Evolutionary conservation across 139 green algal genomes (phyloP), one percentile per base, ranked within the genome.

Genomic region (Chlorella sp.): DNA sequence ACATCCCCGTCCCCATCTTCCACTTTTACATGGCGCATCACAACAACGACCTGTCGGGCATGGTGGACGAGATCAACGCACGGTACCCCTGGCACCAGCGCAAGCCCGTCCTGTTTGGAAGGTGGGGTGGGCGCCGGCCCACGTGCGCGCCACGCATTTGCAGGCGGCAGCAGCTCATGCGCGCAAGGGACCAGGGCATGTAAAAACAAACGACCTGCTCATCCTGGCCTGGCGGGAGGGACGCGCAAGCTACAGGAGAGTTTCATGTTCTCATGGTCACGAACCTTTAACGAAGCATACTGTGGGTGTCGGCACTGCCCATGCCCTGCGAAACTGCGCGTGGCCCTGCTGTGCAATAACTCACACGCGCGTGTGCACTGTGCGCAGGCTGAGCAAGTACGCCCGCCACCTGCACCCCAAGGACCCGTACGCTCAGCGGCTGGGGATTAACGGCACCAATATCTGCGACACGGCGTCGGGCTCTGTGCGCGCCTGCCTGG

Each of bases 11-110:
- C 22, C 50, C 61, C 61, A 78, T 78, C 65, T 78, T 78, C 73
- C 73, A 78, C 65, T 78, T 78, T 33, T 73, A 73, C 51, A 78
- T 69, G 34, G 70, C 65, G 64, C 70, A 77, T 35, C 69, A 77
- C 72, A 77, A 55, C 26, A 35, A 33, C 27, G 69, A 77, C 36
- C 72, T 77, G 62, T 23, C 5, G 2, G 30, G 4, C 62, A 62
- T 32, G 6, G 23, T 26, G 20, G 10, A 71, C 34, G 31, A 30
- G 51, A 50, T 62, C 22, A 62, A 62, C 5, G 29, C 27, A 4
- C 33, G 42, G 31, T 64, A 73, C 50, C 73, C 73, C 55, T 78
- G 73, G 73, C 22, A 32, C 6, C n/a, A 30, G 26, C n/a, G 55
- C 6, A 36, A 69, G 66, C 66, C 65, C 22, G 17, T 73, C 0